These are phyloP conservation scores for Cladorrhinum samala DNA, from an alignment of 495 filamentous ascomycete genomes.

Conservation along the genomic window DNA sequence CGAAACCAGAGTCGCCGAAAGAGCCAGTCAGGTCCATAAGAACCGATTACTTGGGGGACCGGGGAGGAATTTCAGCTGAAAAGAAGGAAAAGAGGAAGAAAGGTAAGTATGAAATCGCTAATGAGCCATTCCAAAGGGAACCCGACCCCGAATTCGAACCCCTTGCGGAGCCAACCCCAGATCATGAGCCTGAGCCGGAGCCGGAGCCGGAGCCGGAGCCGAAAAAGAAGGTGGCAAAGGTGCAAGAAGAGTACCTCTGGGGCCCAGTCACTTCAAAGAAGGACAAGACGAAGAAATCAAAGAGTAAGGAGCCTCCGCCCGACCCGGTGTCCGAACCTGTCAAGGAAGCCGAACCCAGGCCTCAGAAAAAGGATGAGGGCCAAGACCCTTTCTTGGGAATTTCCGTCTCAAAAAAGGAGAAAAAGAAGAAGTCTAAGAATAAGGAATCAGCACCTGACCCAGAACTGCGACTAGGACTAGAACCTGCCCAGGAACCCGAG, in stretches of 20 bases:
- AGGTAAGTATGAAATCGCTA: constrained; percentile 15
- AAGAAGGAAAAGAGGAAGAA: constrained; percentile 22
- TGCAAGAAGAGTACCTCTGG: constrained; percentile 21
- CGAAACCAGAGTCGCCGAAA: too few relatives aligned
- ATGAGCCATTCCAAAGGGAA: constrained; percentile 14
- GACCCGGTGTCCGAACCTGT: constrained; percentile 19
- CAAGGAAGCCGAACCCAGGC: background rate
- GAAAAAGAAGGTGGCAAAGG: constrained; percentile 1
- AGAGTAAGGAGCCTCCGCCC: constrained; percentile 17
- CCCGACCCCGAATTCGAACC: constrained; percentile 12
- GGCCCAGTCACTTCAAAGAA: constrained; percentile 18
- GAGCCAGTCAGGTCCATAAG: background rate
- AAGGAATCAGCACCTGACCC: constrained; percentile 5
- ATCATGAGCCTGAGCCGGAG: constrained; percentile 11
- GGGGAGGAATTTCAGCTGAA: too few relatives aligned
- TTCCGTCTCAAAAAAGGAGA: constrained; percentile 14
- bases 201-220: constrained; percentile 12
- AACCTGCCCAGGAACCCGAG: constrained; percentile 13
- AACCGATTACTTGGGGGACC: too few relatives aligned
- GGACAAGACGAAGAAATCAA: constrained; percentile 31
- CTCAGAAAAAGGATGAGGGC: background rate
- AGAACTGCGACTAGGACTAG: too few relatives aligned
- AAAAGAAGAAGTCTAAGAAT: constrained; percentile 28
- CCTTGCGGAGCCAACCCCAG: constrained; percentile 9
- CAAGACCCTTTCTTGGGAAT: constrained; percentile 12